A percentile compares a stretch with the other conserved stretches of the same genome.
Evolutionary conservation across 2,329 filamentous ascomycete genomes (phyloP).

Genomic region (Alternaria rosae): DNA sequence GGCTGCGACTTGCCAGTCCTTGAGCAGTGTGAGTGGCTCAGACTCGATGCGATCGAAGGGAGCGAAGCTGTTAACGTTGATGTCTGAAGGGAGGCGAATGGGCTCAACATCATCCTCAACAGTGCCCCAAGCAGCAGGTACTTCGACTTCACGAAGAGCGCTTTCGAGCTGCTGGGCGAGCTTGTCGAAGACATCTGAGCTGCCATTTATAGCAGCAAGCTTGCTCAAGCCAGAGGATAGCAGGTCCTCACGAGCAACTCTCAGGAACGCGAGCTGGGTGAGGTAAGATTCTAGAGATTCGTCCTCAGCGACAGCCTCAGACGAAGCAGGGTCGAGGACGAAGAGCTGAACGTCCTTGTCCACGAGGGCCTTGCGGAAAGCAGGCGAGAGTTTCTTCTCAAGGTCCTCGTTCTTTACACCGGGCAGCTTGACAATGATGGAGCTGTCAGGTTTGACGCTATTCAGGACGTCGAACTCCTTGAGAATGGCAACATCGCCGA

Average conservation of each 20-base stretch:
- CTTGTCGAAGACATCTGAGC: slow-evolving; percentile 68
- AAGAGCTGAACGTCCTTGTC: slow-evolving; percentile 75
- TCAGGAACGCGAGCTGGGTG: slow-evolving; percentile 82
- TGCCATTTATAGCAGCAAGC: slow-evolving; percentile 67
- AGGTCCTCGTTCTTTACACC: slow-evolving; percentile 86
- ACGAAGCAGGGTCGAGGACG: slow-evolving; percentile 74
- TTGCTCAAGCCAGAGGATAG: slow-evolving; percentile 70
- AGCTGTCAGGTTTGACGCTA: slow-evolving; percentile 73
- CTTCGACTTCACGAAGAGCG: slow-evolving; percentile 74
- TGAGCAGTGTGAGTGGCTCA: slow-evolving; percentile 71
- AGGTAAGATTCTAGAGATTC: slow-evolving; percentile 69
- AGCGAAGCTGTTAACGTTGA: slow-evolving; percentile 82
- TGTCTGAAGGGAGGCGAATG: slow-evolving; percentile 65
- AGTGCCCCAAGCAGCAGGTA: slow-evolving; percentile 82
- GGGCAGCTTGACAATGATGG: slow-evolving; percentile 77
- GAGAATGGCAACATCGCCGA: slow-evolving; percentile 82
- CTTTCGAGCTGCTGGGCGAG: slow-evolving; percentile 68
- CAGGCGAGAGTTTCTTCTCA: slow-evolving; percentile 81
- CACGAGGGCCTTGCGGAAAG: slow-evolving; percentile 74
- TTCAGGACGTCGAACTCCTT: slow-evolving; percentile 77
- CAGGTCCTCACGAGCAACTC: slow-evolving; percentile 73
- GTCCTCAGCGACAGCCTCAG: slow-evolving; percentile 72
- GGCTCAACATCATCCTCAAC: slow-evolving; percentile 65
- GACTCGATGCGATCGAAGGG: slow-evolving; percentile 77
- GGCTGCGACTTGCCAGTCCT: slow-evolving; percentile 82